Evolutionary conservation across 2,329 filamentous ascomycete genomes (phyloP).

Genomic region (Penicillium occitanis): DNA sequence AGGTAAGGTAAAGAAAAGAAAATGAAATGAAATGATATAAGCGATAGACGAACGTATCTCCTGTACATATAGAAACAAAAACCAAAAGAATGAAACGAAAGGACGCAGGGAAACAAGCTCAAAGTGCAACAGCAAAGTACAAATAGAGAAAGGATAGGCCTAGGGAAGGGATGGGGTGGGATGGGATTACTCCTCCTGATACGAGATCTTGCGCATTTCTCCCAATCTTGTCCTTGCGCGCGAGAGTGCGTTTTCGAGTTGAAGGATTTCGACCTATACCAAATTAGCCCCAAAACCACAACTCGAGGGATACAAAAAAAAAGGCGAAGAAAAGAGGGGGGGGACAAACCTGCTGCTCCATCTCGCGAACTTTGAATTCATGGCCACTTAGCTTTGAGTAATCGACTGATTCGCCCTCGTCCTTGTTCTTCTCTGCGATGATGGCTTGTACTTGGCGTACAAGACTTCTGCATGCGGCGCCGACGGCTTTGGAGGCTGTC

Average conservation of each 20-base stretch:
- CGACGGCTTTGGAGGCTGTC: constrained; percentile 88
- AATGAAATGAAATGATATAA: not conserved
- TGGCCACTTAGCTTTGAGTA: constrained; percentile 85
- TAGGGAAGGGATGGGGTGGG: not conserved
- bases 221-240: constrained; percentile 79
- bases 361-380: constrained; percentile 97
- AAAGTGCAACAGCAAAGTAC: not conserved
- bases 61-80: constrained; percentile 4
- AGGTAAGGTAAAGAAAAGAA: not conserved
- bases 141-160: not conserved
- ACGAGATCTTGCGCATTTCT: constrained; percentile 97
- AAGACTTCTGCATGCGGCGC: constrained; percentile 78
- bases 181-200: constrained; percentile 66
- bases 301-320: not conserved
- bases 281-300: constrained; percentile 21
- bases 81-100: not conserved
- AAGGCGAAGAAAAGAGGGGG: constrained; percentile 5
- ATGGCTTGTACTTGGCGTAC: constrained; percentile 93
- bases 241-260: constrained; percentile 83
- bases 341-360: constrained; percentile 91
- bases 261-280: constrained; percentile 86
- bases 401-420: constrained; percentile 77
- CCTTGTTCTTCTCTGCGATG: constrained; percentile 80
- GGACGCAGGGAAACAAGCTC: not conserved
- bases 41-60: not conserved